Base-by-base conservation (phyloP, 163 green algal species). In the Chlamydomonas reinhardtii region DNA sequence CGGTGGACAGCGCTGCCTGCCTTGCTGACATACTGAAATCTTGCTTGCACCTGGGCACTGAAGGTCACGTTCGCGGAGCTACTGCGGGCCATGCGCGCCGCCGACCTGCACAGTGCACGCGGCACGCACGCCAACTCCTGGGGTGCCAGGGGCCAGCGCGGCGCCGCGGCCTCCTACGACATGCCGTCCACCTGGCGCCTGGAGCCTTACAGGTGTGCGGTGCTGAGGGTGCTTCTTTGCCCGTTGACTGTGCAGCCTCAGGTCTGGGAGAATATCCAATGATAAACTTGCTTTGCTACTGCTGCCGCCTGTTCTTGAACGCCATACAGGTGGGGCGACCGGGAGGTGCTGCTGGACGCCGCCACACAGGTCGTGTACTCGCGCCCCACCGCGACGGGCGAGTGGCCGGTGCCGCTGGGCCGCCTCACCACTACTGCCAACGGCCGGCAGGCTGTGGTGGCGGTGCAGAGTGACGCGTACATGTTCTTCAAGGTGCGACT, bases 1-100 rank as follows among this genome's bases (percentile, higher is more conserved):
- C n/a, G n/a, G n/a, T n/a, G n/a, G n/a, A n/a, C n/a, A n/a, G n/a
- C n/a, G n/a, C n/a, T n/a, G n/a, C n/a, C n/a, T n/a, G n/a, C n/a
- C n/a, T n/a, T 54, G 43, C 43, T 54, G 43, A 56, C 48, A 56
- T n/a, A n/a, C n/a, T n/a, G n/a, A n/a, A n/a, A n/a, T n/a, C n/a
- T n/a, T n/a, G n/a, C n/a, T n/a, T n/a, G n/a, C n/a, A n/a, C n/a
- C n/a, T n/a, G n/a, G 11, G 12, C 48, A 56, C 5, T 14, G 22
- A 66, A 86, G 79, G 79, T 86, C 32, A 86, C 79, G 0, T 86
- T 86, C 37, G 54, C 79, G 69, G 79, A 86, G 79, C 69, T 86
- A 35, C 79, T 86, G 19, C 68, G 69, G 11, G 79, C 79, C 25
- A 64, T 86, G 52, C 79, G 65, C 52, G 79, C 79, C 24, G 79